Evolutionary conservation across 176 grass and related monocot genomes (phyloP).

Genomic region (Aegilops speltoides): DNA sequence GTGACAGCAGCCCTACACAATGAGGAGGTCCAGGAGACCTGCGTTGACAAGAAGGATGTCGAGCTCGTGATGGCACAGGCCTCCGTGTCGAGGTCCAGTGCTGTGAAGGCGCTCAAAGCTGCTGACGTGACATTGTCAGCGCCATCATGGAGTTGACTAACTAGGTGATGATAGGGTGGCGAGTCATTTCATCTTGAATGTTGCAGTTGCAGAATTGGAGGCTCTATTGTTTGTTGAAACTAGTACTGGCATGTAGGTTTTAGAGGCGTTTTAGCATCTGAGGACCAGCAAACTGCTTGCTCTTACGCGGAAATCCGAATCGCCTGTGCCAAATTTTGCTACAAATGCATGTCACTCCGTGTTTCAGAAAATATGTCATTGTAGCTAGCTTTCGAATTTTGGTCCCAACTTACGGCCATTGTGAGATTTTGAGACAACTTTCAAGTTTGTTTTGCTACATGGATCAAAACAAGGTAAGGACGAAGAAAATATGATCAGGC

Average conservation of each 20-base stretch:
- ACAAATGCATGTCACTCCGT: neutral
- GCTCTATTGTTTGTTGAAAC: neutral
- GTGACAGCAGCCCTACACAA: constrained; percentile 1
- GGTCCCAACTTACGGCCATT: too few relatives aligned
- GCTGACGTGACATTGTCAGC: too few relatives aligned
- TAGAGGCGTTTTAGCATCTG: too few relatives aligned
- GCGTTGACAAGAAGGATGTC: constrained; percentile 32
- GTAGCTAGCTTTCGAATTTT: too few relatives aligned
- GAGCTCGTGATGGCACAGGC: constrained; percentile 37
- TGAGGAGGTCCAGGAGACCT: neutral
- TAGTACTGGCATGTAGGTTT: too few relatives aligned
- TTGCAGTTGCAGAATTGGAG: neutral
- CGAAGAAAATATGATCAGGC: neutral
- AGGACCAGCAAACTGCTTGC: neutral
- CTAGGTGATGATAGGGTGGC: neutral
- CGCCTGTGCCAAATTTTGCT: neutral
- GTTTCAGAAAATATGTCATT: too few relatives aligned
- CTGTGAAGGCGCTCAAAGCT: constrained; percentile 34
- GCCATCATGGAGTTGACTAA: constrained; percentile 2
- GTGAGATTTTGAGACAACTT: too few relatives aligned
- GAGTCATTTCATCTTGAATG: neutral
- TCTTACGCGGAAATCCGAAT: neutral
- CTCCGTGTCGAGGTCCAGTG: constrained; percentile 23
- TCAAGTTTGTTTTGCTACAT: too few relatives aligned
- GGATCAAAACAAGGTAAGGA: neutral